Percentiles rank a stretch among this genome's conserved stretches.
phyloP scores from a whole-genome alignment of 345 rosid species.

The Eutrema yunnanense region DNA sequence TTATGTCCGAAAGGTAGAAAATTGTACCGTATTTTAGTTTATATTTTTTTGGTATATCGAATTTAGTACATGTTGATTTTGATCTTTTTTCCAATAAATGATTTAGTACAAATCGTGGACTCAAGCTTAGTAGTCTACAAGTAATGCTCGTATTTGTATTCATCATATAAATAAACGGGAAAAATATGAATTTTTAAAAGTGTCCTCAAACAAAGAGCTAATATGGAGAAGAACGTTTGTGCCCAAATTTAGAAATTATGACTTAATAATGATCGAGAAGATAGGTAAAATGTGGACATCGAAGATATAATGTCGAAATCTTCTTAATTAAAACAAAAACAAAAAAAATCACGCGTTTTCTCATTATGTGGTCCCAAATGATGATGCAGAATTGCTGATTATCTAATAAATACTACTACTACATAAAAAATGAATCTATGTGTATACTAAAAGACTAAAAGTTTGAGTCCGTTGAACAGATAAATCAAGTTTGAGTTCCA shows the following conservation, averaged over 20 bases:
- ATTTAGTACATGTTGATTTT: too few species aligned
- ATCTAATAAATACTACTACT: background rate
- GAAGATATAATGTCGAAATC: background rate
- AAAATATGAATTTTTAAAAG: background rate
- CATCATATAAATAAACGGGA: background rate
- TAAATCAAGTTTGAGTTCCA: background rate
- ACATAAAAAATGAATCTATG: background rate
- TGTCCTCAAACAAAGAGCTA: background rate
- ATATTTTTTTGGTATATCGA: too few species aligned
- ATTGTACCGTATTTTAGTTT: too few species aligned
- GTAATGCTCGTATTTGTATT: background rate
- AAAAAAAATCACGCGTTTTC: constrained; percentile 1
- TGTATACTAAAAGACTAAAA: background rate
- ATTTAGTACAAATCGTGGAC: too few species aligned
- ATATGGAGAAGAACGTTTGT: background rate
- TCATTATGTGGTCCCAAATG: background rate
- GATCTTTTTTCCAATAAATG: too few species aligned
- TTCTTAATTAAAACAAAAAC: background rate
- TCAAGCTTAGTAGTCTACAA: background rate
- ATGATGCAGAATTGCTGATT: background rate
- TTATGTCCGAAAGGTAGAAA: too few species aligned
- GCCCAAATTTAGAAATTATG: background rate
- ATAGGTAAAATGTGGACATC: constrained; percentile 5
- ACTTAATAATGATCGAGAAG: background rate
- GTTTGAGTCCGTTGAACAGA: background rate